A percentile compares a stretch with the other conserved stretches of the same genome.
phyloP scores from a whole-genome alignment of 1,139 yeast genomes.

The Diutina rugosa region DNA sequence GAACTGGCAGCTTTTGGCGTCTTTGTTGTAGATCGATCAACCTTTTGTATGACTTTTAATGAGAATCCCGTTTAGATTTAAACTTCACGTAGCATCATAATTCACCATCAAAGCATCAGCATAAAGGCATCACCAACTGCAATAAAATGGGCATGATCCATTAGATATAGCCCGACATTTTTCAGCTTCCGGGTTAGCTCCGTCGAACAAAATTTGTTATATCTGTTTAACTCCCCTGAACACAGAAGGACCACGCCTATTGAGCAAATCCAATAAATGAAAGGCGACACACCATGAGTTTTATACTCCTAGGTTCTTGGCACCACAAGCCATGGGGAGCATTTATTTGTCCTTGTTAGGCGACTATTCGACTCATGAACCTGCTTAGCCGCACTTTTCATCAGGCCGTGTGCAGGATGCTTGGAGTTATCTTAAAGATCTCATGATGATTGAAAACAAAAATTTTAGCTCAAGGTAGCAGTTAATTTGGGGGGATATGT shows the following conservation, averaged over 20 bases:
- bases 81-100: background rate
- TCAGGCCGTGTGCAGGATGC: background rate
- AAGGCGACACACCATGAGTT: background rate
- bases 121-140: background rate
- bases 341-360: background rate
- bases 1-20: background rate
- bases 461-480: background rate
- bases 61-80: background rate
- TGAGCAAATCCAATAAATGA: too few relatives aligned
- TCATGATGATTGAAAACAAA: background rate
- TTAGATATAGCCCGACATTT: background rate
- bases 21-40: background rate
- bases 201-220: background rate
- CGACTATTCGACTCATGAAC: background rate
- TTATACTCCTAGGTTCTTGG: background rate
- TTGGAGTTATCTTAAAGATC: background rate
- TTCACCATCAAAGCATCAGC: background rate
- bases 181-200: background rate
- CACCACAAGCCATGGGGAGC: background rate
- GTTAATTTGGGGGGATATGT: background rate
- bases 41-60: background rate
- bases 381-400: background rate
- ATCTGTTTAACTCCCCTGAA: background rate
- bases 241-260: background rate
- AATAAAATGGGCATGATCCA: background rate